Conservation (phyloP, 805 yeast species). For the Diddensiella transvaalensis region DNA sequence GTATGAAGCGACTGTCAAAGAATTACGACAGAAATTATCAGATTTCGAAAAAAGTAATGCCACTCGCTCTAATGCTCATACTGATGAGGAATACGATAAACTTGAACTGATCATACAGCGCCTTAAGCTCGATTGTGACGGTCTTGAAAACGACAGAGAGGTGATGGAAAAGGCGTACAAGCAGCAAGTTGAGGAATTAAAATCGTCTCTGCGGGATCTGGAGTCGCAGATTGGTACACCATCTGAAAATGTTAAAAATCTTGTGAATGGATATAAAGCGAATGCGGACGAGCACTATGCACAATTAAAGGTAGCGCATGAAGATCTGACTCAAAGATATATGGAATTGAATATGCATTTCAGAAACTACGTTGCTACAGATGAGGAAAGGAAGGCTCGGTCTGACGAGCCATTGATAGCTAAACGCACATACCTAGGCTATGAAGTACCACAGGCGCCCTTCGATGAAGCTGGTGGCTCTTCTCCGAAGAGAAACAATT, state of each 20-base stretch:
- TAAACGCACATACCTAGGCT: constrained; percentile 16
- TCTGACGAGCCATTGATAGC: constrained; percentile 13
- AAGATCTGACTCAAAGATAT: constrained; percentile 28
- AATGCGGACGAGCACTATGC: constrained; percentile 20
- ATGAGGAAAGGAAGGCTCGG: constrained; percentile 25
- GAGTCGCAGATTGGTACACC: constrained; percentile 12
- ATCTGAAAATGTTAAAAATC: constrained; percentile 12
- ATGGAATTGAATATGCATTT: constrained; percentile 28
- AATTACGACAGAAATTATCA: neutral
- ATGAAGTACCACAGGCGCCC: constrained; percentile 2
- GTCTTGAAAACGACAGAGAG: constrained; percentile 16
- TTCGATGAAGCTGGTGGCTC: neutral
- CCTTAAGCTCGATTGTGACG: constrained; percentile 8
- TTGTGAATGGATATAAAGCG: constrained; percentile 19
- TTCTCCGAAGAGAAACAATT: neutral
- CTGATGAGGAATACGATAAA: neutral
- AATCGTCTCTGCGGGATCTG: constrained; percentile 16
- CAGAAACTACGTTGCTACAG: constrained; percentile 22
- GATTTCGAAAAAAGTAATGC: neutral
- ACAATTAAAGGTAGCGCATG: constrained; percentile 27
- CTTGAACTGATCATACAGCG: constrained; percentile 7
- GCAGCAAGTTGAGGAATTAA: constrained; percentile 17
- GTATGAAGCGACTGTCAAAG: neutral
- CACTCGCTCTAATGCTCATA: neutral
- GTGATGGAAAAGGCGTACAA: constrained; percentile 11